Base-by-base conservation (phyloP, 2,329 filamentous ascomycete genomes). In the Paecilomyces variotii region DNA sequence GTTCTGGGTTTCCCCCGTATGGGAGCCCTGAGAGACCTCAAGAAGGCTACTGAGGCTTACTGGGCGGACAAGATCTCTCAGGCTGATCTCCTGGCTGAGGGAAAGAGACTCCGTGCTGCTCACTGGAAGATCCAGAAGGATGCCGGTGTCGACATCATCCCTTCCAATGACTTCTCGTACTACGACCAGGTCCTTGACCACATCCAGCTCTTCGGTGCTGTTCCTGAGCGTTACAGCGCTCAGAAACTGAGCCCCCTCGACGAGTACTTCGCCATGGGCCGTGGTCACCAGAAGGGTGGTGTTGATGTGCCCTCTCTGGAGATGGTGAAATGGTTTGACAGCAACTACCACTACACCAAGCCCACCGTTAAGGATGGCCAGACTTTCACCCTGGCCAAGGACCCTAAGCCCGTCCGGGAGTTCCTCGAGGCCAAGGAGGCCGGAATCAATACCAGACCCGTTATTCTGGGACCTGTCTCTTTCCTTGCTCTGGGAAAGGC, bases 321-420 rank as follows among this genome's bases (percentile, higher is more conserved):
- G 85, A 99, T 99, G 94, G 94, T 99, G 72, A 99, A 99, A 85
- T 99, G 94, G 94, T 99, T 99, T 76, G 94, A 99, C 85, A 96
- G 91, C 67, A 99, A 99, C 89, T 99, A 99, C 88, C 94, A 97
- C 86, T 99, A 99, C 79, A 94, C 97, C 82, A 97, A 97, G 87
- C 94, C 94, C 65, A 97, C 94, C 63, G 86, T 99, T 67, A 91
- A 97, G 81, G 88, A 97, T 82, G 89, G 90, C 84, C 94, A 99
- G 86, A 87, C 84, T 74, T 99, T 99, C 87, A 92, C 88, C 80
- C 90, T 99, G 63, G 79, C 83, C 63, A 80, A 85, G 68, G 88
- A 87, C 78, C 91, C 94, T 77, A 99, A 99, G 88, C 91, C 94
- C 69, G 90, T 99, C 66, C 82, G 77, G 69, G 90, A 99, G 79